Evolutionary conservation across 2,329 filamentous ascomycete species (phyloP), one percentile per base, ranked within the genome.

Genomic region (Arthrobotrys sinensis): DNA sequence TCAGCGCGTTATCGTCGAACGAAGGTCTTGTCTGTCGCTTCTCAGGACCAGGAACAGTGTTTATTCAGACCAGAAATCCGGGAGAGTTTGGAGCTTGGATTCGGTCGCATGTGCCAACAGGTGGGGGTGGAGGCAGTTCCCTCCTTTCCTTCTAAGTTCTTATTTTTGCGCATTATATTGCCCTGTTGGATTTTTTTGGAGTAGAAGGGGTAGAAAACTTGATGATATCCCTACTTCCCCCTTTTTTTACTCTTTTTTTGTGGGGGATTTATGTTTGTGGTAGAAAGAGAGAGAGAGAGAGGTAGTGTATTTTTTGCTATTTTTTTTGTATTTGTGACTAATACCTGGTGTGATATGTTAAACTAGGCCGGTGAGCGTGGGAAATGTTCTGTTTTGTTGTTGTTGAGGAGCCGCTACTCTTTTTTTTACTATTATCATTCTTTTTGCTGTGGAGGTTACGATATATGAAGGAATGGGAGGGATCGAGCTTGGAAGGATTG

Each of bases 21-120:
- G 96, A 99, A 85, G 96, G 96, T 0, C 86, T 98, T 40, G 94
- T 97, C 3, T 99, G 96, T 87, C 97, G 94, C 83, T 98, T 98
- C 81, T 36, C 69, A 81, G 86, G 92, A 0, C 96, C 96, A 0
- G 96, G 96, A 0, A 96, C 93, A 0, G 89, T 99, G 0, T 97
- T 94, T 82, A 88, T 98, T 82, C 96, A 99, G 85, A 98, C 96
- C 0, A 89, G 96, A 79, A 98, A 97, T 83, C 88, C 93, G 64
- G 89, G 90, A 10, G 87, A 87, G 0, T 91, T 91, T 82, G 86
- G 86, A 1, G 82, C 84, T 12, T 90, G 88, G 84, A 83, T 91
- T 80, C 82, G 85, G 16, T 82, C 85, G 0, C 84, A 86, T 79
- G 83, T 84, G 4, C 82, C 84, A 19, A 80, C 76, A 63, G 78